Conservation (phyloP, 257 asterid genomes). For the Misopates orontium region DNA sequence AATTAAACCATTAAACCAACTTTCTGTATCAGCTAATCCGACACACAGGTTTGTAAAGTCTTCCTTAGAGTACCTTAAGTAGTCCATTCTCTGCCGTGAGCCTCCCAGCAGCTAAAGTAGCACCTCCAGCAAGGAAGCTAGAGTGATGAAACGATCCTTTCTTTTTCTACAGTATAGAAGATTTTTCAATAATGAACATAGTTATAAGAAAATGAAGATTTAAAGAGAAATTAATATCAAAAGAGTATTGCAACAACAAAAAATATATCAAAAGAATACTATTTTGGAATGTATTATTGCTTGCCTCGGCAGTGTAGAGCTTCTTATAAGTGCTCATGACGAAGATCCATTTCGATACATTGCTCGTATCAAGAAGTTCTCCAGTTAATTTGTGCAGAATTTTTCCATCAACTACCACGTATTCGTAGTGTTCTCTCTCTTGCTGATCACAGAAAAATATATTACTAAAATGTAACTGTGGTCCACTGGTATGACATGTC, state of each 20-base stretch:
- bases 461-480: too few relatives aligned
- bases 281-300: too few relatives aligned
- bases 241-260: too few relatives aligned
- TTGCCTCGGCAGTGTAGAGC: too few relatives aligned
- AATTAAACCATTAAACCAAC: too few relatives aligned
- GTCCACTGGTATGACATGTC: too few relatives aligned
- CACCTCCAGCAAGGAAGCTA: constrained; percentile 73
- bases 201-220: too few relatives aligned
- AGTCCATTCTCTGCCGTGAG: constrained; percentile 54
- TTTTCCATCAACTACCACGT: constrained; percentile 47
- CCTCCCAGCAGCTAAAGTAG: constrained; percentile 71
- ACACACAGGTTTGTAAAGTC: too few relatives aligned
- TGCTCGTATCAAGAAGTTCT: constrained; percentile 43
- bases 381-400: constrained; percentile 53
- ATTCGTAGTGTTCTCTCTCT: constrained; percentile 63
- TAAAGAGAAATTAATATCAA: too few relatives aligned
- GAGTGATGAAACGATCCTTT: constrained; percentile 73
- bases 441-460: constrained; percentile 33
- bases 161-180: constrained; percentile 53
- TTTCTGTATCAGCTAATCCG: too few relatives aligned
- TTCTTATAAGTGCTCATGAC: constrained; percentile 55
- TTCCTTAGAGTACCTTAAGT: constrained; percentile 41
- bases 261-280: too few relatives aligned
- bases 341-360: constrained; percentile 59
- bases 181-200: too few relatives aligned